phyloP scores from a whole-genome alignment of 2,329 filamentous ascomycete species.

The Calycina herbarum region DNA sequence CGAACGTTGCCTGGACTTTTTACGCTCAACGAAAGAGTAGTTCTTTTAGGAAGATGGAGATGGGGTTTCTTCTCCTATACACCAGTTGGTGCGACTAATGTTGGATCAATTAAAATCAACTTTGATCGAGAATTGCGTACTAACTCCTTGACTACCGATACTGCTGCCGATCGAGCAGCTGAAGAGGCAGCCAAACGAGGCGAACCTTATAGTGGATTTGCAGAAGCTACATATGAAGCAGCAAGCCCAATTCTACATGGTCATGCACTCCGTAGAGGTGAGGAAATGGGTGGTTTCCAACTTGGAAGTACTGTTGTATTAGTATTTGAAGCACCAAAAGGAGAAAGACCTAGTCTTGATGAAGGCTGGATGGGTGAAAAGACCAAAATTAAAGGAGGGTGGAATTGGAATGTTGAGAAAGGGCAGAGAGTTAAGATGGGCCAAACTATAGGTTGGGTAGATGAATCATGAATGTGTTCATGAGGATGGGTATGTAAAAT shows the following conservation, averaged over 20 bases:
- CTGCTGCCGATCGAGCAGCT: constrained; percentile 82
- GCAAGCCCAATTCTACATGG: constrained; percentile 79
- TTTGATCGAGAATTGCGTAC: constrained; percentile 94
- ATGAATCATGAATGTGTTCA: constrained; percentile 42
- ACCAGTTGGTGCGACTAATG: constrained; percentile 94
- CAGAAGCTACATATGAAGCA: constrained; percentile 82
- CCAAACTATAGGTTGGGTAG: constrained; percentile 76
- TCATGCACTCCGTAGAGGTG: constrained; percentile 79
- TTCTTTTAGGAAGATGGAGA: constrained; percentile 89
- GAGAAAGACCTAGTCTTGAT: constrained; percentile 55
- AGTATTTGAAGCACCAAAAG: constrained; percentile 89
- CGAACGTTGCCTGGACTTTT: constrained; percentile 91
- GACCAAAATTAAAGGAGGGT: constrained; percentile 64
- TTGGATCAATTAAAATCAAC: constrained; percentile 94
- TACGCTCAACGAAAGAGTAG: constrained; percentile 93
- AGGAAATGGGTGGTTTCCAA: constrained; percentile 98
- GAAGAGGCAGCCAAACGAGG: constrained; percentile 74
- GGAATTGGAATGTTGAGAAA: constrained; percentile 83
- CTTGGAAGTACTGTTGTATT: constrained; percentile 92
- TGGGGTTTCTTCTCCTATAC: constrained; percentile 98
- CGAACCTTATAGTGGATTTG: constrained; percentile 85
- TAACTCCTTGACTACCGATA: constrained; percentile 90
- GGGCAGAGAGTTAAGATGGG: constrained; percentile 89
- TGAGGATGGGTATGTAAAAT: neutral
- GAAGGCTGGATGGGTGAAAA: constrained; percentile 57